Percentiles rank a stretch among this genome's conserved stretches.
phyloP scores from a whole-genome alignment of 2,329 filamentous ascomycete genomes.

The Whalleya microplaca region DNA sequence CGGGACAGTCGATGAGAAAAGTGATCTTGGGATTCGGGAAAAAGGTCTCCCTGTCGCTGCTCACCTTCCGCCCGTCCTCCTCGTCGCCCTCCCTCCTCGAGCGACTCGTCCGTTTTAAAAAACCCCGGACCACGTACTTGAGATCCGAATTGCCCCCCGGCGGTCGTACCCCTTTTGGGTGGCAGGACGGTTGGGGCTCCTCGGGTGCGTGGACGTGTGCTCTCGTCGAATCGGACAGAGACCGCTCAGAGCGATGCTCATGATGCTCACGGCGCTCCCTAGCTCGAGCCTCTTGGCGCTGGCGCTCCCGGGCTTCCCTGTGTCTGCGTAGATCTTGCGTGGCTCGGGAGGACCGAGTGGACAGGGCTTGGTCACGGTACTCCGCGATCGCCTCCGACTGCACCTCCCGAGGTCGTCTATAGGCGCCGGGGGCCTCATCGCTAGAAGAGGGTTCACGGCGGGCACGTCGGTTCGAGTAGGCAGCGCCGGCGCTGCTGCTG shows the following conservation, averaged over 20 bases:
- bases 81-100: neutral
- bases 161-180: neutral
- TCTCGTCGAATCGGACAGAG: neutral
- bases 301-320: neutral
- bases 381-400: neutral
- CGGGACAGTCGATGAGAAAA: conserved; percentile 33
- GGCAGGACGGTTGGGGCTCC: neutral
- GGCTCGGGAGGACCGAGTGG: neutral
- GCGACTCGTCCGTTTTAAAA: neutral
- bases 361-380: neutral
- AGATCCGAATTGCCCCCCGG: neutral
- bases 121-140: neutral
- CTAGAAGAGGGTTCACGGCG: neutral
- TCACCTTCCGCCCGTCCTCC: neutral
- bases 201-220: neutral
- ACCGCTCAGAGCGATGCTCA: neutral
- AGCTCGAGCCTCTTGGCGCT: neutral
- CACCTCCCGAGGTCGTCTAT: neutral
- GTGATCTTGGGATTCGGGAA: conserved; percentile 32
- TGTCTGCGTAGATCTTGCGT: neutral
- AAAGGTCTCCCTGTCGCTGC: conserved; percentile 19
- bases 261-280: neutral
- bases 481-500: neutral
- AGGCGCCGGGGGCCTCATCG: neutral
- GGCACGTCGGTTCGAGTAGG: neutral